Evolutionary conservation across 441 rosid species (phyloP), one percentile per base, ranked within the genome.

Genomic region (Erodium trifolium): DNA sequence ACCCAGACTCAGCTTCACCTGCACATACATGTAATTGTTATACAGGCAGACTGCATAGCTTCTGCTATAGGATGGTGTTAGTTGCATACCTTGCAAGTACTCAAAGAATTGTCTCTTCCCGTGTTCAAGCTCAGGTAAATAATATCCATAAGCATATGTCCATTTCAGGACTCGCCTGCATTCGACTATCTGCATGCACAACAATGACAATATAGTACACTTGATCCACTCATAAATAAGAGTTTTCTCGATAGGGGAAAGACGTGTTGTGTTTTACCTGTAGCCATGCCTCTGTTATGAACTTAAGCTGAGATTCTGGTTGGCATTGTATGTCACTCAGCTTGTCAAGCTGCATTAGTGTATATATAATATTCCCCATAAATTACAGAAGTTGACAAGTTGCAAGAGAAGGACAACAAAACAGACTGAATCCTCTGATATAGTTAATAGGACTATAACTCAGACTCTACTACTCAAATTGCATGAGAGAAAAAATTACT

Each of bases 131-230:
- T 86, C 94, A 2, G 85, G 88, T 67, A 88, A 73, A 80, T 88
- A 88, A 78, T 79, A 88, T 67, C 94, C 94, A 82, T 88, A 88
- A 49, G 94, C 88, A 79, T 88, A 88, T 29, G 94, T 88, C 94
- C 94, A 88, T 72, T 88, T 88, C 53, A 88, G 83, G 68, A 88
- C 94, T 79, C 94, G 83, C 81, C 94, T 82, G 71, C 94, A 88
- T 76, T 88, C 94, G 1, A 88, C 87, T 72, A 88, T 88, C 91
- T 88, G 77, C 70, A 73, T 34, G 77, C 18, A 23, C 64, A 51
- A 66, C 55, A 57, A 57, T 17, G 27, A 57, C 63, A 57, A 18
- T 16, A 57, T 18, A 57, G 3, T 18, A 57, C 7, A 57, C 16
- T 57, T 57, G 6, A 17, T 19, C 63, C 11, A 55, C 11, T 3